phyloP scores from a whole-genome alignment of 257 asterid genomes.

The Solanum chiquidenum region DNA sequence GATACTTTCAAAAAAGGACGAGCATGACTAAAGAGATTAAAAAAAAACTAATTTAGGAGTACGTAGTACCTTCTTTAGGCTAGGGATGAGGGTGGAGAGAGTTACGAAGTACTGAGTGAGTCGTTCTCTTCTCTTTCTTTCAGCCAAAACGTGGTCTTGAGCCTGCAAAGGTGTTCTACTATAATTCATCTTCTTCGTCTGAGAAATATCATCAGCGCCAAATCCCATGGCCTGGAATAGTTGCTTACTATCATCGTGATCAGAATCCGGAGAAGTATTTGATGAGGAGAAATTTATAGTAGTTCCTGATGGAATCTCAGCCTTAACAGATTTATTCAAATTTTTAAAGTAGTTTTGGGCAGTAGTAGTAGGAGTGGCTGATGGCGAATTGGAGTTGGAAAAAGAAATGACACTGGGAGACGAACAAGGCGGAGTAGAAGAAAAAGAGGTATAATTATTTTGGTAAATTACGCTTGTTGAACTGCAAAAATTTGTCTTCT shows the following conservation, averaged over 20 bases:
- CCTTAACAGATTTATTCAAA: background rate
- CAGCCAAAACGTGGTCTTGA: conserved; percentile 13
- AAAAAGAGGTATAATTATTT: background rate
- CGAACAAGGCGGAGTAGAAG: background rate
- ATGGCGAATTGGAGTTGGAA: background rate
- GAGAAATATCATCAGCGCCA: background rate
- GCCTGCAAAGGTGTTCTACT: conserved; percentile 6
- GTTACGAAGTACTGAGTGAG: conserved; percentile 3
- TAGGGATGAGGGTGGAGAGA: conserved; percentile 19
- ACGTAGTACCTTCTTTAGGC: conserved; percentile 11
- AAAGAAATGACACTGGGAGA: background rate
- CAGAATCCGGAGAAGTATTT: background rate
- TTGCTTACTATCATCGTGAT: background rate
- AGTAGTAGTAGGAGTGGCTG: background rate
- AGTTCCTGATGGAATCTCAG: background rate
- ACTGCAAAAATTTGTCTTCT: background rate
- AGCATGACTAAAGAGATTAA: background rate
- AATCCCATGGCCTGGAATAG: background rate
- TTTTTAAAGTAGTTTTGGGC: background rate
- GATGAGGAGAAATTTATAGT: background rate
- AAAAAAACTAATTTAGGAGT: background rate
- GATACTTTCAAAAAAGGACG: background rate
- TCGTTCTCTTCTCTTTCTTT: conserved; percentile 19
- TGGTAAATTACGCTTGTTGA: background rate
- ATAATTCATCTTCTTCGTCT: background rate